Evolutionary conservation across 129 eudicot species (phyloP), one percentile per base, ranked within the genome.

Genomic region (Arctium lappa): DNA sequence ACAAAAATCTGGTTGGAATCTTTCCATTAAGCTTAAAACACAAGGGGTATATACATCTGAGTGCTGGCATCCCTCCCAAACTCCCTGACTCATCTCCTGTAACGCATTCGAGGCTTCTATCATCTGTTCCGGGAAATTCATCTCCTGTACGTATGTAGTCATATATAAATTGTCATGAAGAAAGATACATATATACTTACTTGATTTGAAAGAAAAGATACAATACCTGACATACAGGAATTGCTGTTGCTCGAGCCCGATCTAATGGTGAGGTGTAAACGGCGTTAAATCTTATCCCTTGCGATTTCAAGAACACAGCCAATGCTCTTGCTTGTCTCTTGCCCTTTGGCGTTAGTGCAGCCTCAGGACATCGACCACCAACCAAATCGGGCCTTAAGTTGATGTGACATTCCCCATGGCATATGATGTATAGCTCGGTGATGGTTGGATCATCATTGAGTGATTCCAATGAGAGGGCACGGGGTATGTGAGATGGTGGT

Each of bases 351-450:
- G 95, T 93, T 38, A 93, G 81, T 2, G 91, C 88, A 8, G 97
- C 90, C 71, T 86, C 92, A 6, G 95, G 92, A 75, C 93, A 89
- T 56, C 97, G 77, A 1, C 97, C 97, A 32, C 79, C 86, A 38
- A 93, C 69, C 92, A 93, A 88, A 91, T 93, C 97, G 5, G 93
- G 94, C 88, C 92, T 86, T 79, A 93, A 75, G 76, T 88, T 91
- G 91, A 89, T 89, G 80, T 89, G 95, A 84, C 92, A 90, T 82
- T 93, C 97, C 2, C 94, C 97, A 65, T 93, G 93, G 77, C 89
- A 83, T 9, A 93, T 89, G 79, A 93, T 81, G 68, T 82, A 93
- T 32, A 93, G 88, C 81, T 93, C 93, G 10, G 91, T 89, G 30
- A 86, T 32, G 1, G 86, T 82, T 76, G 87, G 85, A 50, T 86